Base-by-base conservation (phyloP, 2,329 filamentous ascomycete genomes). In the Elsinoe perseae region DNA sequence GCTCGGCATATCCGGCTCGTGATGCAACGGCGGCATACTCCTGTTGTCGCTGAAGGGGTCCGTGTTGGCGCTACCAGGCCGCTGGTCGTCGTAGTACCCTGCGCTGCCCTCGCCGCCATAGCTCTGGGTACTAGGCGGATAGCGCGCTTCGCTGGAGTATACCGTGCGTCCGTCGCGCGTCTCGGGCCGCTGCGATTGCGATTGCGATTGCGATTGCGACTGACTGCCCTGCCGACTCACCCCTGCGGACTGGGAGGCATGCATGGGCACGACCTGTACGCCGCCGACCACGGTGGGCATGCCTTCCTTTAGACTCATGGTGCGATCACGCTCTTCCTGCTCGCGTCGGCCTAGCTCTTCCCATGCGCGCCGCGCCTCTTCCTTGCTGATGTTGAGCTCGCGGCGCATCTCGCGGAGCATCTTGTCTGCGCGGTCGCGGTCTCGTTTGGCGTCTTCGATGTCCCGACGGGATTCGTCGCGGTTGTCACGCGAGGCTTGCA, bases 231-330 rank as follows among this genome's bases (percentile, higher is more conserved):
- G 76, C 42, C 78, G 79, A 64, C 79, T 81, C 34, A 57, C 53
- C 9, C 43, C 53, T 2, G 80, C 77, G 10, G 84, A 77, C 12
- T 52, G 48, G 8, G 84, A 84, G 62, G 86, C 85, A 44, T 85
- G 85, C 88, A 95, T 95, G 5, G 93, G 93, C 16, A 97, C 88
- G 10, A 98, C 93, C 66, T 96, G 91, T 10, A 97, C 89, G 40
- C 92, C 92, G 50, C 91, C 90, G 7, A 98, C 87, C 50, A 95
- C 78, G 1, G 90, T 96, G 12, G 92, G 88, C 59, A 90, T 84
- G 5, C 93, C 93, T 60, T 87, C 86, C 64, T 93, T 85, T 21
- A 98, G 76, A n/a, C 89, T 90, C 25, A 83, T 79, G 1, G 88
- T 93, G 44, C 89, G 82, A 61, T 96, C 91, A 4, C 92, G 83